phyloP scores from a whole-genome alignment of 345 rosid genomes.

The Mallotus nudiflorus region DNA sequence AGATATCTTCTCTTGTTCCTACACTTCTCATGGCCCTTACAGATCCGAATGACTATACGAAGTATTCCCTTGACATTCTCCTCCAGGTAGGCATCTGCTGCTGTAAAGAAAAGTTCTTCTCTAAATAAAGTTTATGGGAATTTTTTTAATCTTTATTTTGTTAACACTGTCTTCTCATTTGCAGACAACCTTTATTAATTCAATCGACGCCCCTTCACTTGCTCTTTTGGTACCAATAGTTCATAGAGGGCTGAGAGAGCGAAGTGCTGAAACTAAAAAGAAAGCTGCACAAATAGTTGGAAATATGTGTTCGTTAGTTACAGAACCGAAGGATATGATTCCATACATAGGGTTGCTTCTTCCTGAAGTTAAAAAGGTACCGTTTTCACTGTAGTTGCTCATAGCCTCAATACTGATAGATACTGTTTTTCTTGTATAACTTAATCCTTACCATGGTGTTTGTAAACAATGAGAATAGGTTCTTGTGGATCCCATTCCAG shows the following conservation, averaged over 20 bases:
- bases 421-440: not conserved
- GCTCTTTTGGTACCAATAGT: slow-evolving; percentile 96
- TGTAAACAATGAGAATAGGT: slow-evolving; percentile 49
- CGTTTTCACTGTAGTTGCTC: not conserved
- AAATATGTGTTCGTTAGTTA: slow-evolving; percentile 97
- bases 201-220: slow-evolving; percentile 97
- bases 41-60: slow-evolving; percentile 93
- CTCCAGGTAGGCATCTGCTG: slow-evolving; percentile 60
- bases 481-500: slow-evolving; percentile 98
- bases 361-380: slow-evolving; percentile 98
- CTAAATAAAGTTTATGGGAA: slow-evolving; percentile 15
- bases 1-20: slow-evolving; percentile 95
- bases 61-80: slow-evolving; percentile 93
- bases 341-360: slow-evolving; percentile 96
- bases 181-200: slow-evolving; percentile 95
- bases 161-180: slow-evolving; percentile 16
- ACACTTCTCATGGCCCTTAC: slow-evolving; percentile 91
- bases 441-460: not conserved
- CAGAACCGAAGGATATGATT: slow-evolving; percentile 97
- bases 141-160: slow-evolving; percentile 5
- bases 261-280: slow-evolving; percentile 96
- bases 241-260: slow-evolving; percentile 95
- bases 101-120: too few species aligned
- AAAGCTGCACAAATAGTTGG: slow-evolving; percentile 97
- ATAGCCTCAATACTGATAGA: not conserved